Evolutionary conservation across 208 protist genomes (phyloP).

Genomic region (Balamuthia mandrillaris): DNA sequence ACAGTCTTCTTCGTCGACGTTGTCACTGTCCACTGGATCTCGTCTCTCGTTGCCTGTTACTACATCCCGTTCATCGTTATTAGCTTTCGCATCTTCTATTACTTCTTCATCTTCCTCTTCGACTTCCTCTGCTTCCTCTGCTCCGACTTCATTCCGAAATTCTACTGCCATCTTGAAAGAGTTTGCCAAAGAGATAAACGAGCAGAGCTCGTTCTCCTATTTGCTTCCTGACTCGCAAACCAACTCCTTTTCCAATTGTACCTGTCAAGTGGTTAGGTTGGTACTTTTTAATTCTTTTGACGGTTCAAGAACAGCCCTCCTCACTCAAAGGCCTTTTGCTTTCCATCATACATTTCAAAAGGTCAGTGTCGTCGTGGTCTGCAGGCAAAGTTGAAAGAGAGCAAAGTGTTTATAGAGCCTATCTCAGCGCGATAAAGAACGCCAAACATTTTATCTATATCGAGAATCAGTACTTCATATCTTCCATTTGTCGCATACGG

Average conservation of each 20-base stretch:
- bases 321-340: too few species aligned
- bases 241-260: neutral
- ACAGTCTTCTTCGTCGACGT: neutral
- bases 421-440: conserved; percentile 42
- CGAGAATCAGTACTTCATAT: conserved; percentile 53
- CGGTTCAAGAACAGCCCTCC: too few species aligned
- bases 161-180: neutral
- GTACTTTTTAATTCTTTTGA: too few species aligned
- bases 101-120: neutral
- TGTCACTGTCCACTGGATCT: neutral
- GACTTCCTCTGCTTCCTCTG: neutral
- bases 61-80: neutral
- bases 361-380: neutral
- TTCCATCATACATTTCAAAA: too few species aligned
- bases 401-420: conserved; percentile 26
- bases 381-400: neutral
- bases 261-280: neutral
- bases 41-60: neutral
- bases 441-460: conserved; percentile 64
- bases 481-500: conserved; percentile 20
- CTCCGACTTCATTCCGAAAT: neutral
- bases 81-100: neutral
- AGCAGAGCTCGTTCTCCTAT: too few species aligned
- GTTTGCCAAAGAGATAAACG: too few species aligned
- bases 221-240: neutral